Evolutionary conservation across 768 basidiomycete genomes (phyloP).

Genomic region (Mycena olivaceomarginata): DNA sequence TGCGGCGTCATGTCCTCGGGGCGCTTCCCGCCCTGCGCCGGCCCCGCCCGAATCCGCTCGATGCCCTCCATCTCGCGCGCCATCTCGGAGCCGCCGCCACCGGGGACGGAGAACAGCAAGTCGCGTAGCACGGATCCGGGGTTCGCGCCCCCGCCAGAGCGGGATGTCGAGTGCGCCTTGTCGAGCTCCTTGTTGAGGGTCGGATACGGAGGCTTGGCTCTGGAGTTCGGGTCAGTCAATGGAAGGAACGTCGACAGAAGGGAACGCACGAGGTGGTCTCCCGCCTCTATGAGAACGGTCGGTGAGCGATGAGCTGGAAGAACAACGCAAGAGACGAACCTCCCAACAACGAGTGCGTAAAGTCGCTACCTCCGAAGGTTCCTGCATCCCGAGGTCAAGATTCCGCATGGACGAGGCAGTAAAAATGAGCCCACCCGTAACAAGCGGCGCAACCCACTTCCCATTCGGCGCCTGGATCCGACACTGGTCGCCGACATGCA

Average conservation of each 20-base stretch:
- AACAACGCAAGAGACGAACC: slow-evolving; percentile 61
- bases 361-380: slow-evolving; percentile 87
- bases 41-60: slow-evolving; percentile 78
- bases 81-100: slow-evolving; percentile 76
- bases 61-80: slow-evolving; percentile 86
- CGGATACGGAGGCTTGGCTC: slow-evolving; percentile 87
- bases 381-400: slow-evolving; percentile 58
- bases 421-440: slow-evolving; percentile 74
- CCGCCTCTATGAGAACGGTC: slow-evolving; percentile 54
- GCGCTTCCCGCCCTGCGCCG: slow-evolving; percentile 76
- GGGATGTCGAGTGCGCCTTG: slow-evolving; percentile 74
- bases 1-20: slow-evolving; percentile 93
- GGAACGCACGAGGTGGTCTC: slow-evolving; percentile 48
- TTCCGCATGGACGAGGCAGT: background rate
- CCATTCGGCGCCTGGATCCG: slow-evolving; percentile 86
- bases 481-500: slow-evolving; percentile 90
- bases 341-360: slow-evolving; percentile 85
- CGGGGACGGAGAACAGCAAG: slow-evolving; percentile 79
- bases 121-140: slow-evolving; percentile 73
- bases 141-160: slow-evolving; percentile 57
- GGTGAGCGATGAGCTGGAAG: slow-evolving; percentile 13
- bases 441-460: slow-evolving; percentile 85
- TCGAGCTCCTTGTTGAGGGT: slow-evolving; percentile 88
- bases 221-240: slow-evolving; percentile 14
- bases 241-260: background rate